A percentile compares a stretch with the other conserved stretches of the same genome.
phyloP scores from a whole-genome alignment of 768 basidiomycete species.

The Boletus bicolor region DNA sequence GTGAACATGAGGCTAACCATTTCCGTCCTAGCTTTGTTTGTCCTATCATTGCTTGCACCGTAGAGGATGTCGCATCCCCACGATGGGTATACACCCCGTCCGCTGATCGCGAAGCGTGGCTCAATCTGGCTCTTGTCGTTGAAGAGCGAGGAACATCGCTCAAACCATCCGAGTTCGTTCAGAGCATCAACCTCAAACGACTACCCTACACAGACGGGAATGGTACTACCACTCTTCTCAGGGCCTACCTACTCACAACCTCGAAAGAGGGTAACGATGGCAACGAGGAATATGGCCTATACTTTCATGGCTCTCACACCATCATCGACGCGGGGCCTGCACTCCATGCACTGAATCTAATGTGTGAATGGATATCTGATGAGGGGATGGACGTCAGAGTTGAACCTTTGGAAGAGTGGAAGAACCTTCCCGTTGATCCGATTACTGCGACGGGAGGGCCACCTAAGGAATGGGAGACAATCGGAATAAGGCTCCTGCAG shows the following conservation, averaged over 20 bases:
- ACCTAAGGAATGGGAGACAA: constrained; percentile 15
- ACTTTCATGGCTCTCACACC: constrained; percentile 22
- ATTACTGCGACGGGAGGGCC: constrained; percentile 24
- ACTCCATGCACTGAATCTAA: constrained; percentile 20
- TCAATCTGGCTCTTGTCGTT: constrained; percentile 17
- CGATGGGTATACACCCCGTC: constrained; percentile 24
- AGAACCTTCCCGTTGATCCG: constrained; percentile 25
- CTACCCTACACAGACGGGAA: constrained; percentile 15
- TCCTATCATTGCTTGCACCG: constrained; percentile 17
- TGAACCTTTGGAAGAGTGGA: constrained; percentile 21
- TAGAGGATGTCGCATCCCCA: constrained; percentile 12
- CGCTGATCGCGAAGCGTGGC: constrained; percentile 22
- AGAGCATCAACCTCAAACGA: constrained; percentile 13
- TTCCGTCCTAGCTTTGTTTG: constrained; percentile 11
- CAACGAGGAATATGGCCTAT: constrained; percentile 17
- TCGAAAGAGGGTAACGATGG: background rate
- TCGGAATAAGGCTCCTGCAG: constrained; percentile 13
- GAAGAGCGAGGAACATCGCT: constrained; percentile 16
- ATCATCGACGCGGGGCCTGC: constrained; percentile 25
- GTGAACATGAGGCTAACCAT: background rate
- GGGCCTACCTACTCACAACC: constrained; percentile 12
- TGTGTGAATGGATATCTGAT: constrained; percentile 23
- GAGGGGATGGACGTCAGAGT: constrained; percentile 11
- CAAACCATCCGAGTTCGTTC: constrained; percentile 16
- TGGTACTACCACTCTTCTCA: constrained; percentile 1